phyloP scores from a whole-genome alignment of 1,284 basidiomycete genomes.

The Ceratobasidium sp. region DNA sequence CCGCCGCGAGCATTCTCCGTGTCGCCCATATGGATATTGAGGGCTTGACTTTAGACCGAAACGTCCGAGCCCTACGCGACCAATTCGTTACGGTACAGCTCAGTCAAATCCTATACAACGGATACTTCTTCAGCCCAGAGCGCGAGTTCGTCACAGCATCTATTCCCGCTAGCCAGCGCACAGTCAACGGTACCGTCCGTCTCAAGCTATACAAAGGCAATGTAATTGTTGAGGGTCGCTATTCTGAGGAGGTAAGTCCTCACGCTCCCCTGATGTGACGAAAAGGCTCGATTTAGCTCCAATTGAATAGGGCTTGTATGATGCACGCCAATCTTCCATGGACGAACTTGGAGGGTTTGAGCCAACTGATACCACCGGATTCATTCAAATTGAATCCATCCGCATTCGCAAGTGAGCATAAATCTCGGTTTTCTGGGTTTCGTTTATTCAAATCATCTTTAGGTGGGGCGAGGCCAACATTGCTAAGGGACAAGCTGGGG shows the following conservation, averaged over 20 bases:
- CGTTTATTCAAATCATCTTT: constrained; percentile 38
- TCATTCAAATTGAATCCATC: constrained; percentile 96
- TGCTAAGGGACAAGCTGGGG: constrained; percentile 84
- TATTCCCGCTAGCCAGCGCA: constrained; percentile 93
- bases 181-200: constrained; percentile 94
- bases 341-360: constrained; percentile 98
- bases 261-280: not conserved
- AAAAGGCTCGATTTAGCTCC: not conserved
- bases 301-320: constrained; percentile 83
- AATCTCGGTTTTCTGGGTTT: constrained; percentile 51
- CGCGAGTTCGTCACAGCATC: constrained; percentile 93
- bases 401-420: constrained; percentile 90
- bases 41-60: constrained; percentile 96
- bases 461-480: constrained; percentile 90
- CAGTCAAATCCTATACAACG: constrained; percentile 95
- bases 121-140: constrained; percentile 97
- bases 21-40: constrained; percentile 97
- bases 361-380: constrained; percentile 91
- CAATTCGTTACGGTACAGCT: constrained; percentile 94
- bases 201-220: constrained; percentile 98
- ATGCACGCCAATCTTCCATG: constrained; percentile 98
- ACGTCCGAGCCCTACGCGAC: constrained; percentile 94
- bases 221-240: constrained; percentile 92
- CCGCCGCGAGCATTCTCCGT: constrained; percentile 95
- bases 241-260: constrained; percentile 80